Evolutionary conservation across 2,329 filamentous ascomycete species (phyloP).

Genomic region (Escovopsis sp.): DNA sequence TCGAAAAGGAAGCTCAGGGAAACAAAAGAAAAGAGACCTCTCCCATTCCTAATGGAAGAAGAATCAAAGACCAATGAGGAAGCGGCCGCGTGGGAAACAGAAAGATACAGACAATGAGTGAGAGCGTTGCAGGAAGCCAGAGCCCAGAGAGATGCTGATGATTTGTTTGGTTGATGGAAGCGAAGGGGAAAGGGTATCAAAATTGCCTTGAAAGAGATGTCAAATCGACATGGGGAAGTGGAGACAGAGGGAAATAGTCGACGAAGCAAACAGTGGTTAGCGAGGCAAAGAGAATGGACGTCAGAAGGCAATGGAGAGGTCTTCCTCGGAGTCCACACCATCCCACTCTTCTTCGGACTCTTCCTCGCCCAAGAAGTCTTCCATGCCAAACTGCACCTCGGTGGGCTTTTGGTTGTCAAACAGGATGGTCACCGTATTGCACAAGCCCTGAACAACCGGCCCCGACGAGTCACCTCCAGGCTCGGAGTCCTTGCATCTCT

Average conservation of each 20-base stretch:
- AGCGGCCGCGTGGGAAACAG: too few species aligned
- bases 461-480: background rate
- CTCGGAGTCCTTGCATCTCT: background rate
- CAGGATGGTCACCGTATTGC: slow-evolving; percentile 51
- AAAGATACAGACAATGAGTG: too few species aligned
- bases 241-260: background rate
- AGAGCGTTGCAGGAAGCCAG: background rate
- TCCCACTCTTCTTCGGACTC: slow-evolving; percentile 46
- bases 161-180: too few species aligned
- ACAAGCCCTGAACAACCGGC: slow-evolving; percentile 48
- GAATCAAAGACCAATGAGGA: too few species aligned
- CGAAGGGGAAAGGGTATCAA: too few species aligned
- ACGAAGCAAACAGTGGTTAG: background rate
- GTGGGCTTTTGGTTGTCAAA: slow-evolving; percentile 63
- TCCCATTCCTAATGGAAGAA: too few species aligned
- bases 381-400: slow-evolving; percentile 53
- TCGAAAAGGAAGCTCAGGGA: too few species aligned
- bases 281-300: background rate
- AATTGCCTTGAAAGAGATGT: too few species aligned
- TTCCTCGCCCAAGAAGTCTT: slow-evolving; percentile 50
- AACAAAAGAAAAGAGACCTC: too few species aligned
- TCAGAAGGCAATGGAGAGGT: slow-evolving; percentile 12
- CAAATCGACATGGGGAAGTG: background rate
- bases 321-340: slow-evolving; percentile 37
- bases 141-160: background rate